Evolutionary conservation across 2,329 filamentous ascomycete species (phyloP).

Genomic region (Diaporthe ilicicola): DNA sequence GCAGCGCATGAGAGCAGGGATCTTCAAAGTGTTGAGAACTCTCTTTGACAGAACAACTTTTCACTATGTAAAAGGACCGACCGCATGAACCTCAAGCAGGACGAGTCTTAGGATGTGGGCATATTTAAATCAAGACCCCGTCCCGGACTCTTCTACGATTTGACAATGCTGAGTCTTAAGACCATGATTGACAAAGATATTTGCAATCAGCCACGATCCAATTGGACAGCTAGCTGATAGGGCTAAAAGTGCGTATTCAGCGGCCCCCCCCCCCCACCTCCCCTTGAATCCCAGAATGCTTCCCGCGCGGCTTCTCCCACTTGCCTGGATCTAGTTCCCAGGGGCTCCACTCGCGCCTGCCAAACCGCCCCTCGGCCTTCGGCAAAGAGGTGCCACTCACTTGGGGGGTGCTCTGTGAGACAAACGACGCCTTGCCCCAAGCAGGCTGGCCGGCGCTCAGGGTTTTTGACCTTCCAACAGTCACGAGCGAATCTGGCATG

Average conservation of each 20-base stretch:
- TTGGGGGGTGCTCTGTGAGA: neutral
- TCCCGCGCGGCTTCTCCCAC: constrained; percentile 15
- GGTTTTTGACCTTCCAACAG: too few relatives aligned
- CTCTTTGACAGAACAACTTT: neutral
- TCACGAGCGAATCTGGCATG: neutral
- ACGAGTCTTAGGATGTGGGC: neutral
- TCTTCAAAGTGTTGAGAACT: neutral
- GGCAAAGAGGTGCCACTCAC: too few relatives aligned
- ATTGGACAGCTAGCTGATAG: constrained; percentile 11
- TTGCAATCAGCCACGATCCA: constrained; percentile 28
- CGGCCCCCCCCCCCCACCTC: neutral
- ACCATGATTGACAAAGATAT: constrained; percentile 28
- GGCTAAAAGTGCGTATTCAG: neutral
- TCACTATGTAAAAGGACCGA: too few relatives aligned
- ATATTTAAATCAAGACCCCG: neutral
- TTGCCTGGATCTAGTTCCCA: neutral
- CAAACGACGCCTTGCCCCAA: neutral
- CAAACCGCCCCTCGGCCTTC: neutral
- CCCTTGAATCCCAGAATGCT: neutral
- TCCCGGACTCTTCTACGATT: neutral
- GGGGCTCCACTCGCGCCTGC: neutral
- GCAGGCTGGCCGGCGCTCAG: neutral
- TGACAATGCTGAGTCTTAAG: constrained; percentile 25
- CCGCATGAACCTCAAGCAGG: neutral
- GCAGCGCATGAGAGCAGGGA: neutral